Conservation (phyloP, 371 early-diverging fungal species). For the Ordospora pajunii region DNA sequence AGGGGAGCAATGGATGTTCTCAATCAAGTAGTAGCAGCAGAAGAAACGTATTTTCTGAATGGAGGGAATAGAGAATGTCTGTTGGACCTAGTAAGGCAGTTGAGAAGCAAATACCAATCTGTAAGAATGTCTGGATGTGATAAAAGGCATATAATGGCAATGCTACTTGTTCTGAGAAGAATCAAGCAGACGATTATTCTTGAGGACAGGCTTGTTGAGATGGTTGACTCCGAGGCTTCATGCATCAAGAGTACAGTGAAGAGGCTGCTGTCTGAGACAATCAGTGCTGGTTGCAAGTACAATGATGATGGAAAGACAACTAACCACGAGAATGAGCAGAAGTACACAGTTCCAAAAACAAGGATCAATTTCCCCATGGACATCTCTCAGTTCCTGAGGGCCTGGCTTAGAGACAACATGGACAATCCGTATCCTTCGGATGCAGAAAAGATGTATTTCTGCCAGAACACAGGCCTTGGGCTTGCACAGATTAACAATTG, state of each 20-base stretch:
- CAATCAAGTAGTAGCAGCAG: background rate
- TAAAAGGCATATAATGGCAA: background rate
- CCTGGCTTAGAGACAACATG: slow-evolving; percentile 68
- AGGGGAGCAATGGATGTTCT: background rate
- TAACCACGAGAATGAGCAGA: background rate
- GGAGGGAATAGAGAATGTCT: background rate
- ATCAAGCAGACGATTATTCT: background rate
- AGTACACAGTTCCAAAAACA: background rate
- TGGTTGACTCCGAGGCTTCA: slow-evolving; percentile 1
- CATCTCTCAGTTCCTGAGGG: background rate
- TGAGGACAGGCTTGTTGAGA: slow-evolving; percentile 12
- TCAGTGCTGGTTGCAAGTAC: background rate
- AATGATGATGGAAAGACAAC: background rate
- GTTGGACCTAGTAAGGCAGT: background rate
- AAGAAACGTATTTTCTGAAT: background rate
- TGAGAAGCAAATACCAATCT: background rate
- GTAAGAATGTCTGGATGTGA: background rate
- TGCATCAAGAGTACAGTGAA: background rate
- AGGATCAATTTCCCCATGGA: slow-evolving; percentile 14
- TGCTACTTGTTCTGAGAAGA: slow-evolving; percentile 8
- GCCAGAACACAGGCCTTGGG: slow-evolving; percentile 65
- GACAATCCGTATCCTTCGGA: slow-evolving; percentile 72
- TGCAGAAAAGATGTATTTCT: slow-evolving; percentile 66
- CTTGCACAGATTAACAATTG: slow-evolving; percentile 73
- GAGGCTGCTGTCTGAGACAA: background rate